These are phyloP conservation scores for Bathelium albidoporum DNA, from an alignment of 495 filamentous ascomycete species.

Conservation along the genomic window DNA sequence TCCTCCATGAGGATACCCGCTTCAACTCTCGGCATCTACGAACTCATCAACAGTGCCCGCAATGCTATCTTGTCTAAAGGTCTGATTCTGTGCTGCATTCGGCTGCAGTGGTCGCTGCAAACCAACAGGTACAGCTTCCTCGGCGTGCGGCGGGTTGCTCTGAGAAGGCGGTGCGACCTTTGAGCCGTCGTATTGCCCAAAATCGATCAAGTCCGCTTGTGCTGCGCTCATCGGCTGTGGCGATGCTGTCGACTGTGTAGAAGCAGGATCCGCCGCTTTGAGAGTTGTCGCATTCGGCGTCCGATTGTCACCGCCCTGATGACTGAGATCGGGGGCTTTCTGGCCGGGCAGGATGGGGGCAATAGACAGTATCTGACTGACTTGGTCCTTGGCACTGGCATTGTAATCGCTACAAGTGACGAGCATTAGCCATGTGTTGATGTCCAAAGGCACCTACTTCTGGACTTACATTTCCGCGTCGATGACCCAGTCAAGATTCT, in stretches of 20 bases:
- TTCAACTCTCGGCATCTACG: conserved; percentile 7
- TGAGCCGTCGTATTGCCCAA: conserved; percentile 19
- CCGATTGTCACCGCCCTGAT: neutral
- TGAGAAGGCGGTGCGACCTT: neutral
- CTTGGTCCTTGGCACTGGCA: conserved; percentile 57
- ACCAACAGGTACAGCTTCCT: neutral
- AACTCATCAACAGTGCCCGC: conserved; percentile 8
- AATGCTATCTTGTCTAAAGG: conserved; percentile 4
- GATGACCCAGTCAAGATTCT: conserved; percentile 89
- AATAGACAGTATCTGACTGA: conserved; percentile 75
- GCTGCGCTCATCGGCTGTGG: conserved; percentile 10
- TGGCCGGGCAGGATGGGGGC: conserved; percentile 79
- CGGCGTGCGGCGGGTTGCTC: neutral
- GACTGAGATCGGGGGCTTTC: conserved; percentile 6
- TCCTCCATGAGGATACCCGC: neutral
- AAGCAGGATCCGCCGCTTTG: neutral
- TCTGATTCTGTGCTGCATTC: neutral
- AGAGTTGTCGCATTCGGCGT: neutral
- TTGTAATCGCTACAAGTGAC: neutral
- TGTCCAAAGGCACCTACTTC: neutral
- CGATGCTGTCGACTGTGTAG: neutral
- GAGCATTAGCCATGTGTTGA: neutral
- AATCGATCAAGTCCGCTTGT: conserved; percentile 19
- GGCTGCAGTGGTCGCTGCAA: conserved; percentile 4
- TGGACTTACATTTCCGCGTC: conserved; percentile 68